Percentiles rank a stretch among this genome's conserved stretches.
phyloP scores from a whole-genome alignment of 805 yeast genomes.

The Cyberlindnera mrakii region DNA sequence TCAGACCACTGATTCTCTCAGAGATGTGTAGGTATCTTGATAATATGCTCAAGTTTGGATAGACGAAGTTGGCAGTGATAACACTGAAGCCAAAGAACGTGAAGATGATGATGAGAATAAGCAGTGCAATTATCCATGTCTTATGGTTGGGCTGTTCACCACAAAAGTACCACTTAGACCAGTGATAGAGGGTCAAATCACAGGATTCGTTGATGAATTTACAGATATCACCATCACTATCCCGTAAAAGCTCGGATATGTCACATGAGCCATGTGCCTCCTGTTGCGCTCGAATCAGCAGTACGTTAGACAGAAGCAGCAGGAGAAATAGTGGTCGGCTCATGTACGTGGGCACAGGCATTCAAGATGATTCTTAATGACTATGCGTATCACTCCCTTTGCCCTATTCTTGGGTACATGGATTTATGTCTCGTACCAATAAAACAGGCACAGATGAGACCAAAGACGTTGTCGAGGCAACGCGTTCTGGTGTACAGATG shows the following conservation, averaged over 20 bases:
- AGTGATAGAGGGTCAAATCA: background rate
- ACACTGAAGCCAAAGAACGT: constrained; percentile 47
- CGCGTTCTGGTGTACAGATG: too few species aligned
- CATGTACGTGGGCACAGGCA: too few species aligned
- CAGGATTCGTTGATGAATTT: constrained; percentile 3
- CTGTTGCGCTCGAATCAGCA: background rate
- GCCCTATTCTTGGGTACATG: too few species aligned
- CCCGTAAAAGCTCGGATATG: background rate
- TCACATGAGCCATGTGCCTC: background rate
- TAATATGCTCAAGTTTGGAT: constrained; percentile 69
- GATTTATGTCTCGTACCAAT: background rate
- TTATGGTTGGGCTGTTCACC: background rate
- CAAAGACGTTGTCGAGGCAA: too few species aligned
- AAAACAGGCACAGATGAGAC: too few species aligned
- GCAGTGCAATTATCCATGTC: background rate
- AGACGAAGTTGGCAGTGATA: constrained; percentile 75
- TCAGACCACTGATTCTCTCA: constrained; percentile 78
- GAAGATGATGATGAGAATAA: constrained; percentile 37
- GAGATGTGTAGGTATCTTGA: constrained; percentile 58
- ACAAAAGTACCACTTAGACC: constrained; percentile 3
- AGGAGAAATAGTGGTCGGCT: too few species aligned
- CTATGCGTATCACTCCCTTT: too few species aligned
- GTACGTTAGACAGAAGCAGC: too few species aligned
- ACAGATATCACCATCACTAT: background rate
- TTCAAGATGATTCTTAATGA: too few species aligned